These are phyloP conservation scores for Microdochium bolleyi DNA, from an alignment of 2,329 filamentous ascomycete genomes.

Conservation along the genomic window DNA sequence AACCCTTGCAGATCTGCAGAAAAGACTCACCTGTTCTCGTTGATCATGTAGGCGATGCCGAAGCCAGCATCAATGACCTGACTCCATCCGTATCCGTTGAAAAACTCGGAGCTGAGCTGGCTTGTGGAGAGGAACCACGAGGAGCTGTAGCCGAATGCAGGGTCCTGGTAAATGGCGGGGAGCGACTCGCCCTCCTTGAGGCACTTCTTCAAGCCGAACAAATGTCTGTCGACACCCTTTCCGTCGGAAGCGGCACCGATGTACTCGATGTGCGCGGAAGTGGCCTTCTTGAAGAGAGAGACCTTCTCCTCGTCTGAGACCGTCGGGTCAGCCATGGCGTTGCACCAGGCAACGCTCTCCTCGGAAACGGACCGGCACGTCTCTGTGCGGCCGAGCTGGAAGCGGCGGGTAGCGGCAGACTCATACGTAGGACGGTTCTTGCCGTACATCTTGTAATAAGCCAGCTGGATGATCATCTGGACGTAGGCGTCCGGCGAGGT, in stretches of 20 bases:
- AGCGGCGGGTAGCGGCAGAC: constrained; percentile 87
- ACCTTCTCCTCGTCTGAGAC: constrained; percentile 57
- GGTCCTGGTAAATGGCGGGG: constrained; percentile 79
- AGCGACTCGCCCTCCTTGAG: constrained; percentile 72
- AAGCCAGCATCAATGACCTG: constrained; percentile 95
- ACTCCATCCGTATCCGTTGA: constrained; percentile 98
- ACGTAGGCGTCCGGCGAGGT: constrained; percentile 96
- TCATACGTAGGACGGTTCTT: constrained; percentile 97
- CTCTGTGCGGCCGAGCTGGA: constrained; percentile 93
- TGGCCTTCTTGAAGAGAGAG: constrained; percentile 72
- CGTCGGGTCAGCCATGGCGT: constrained; percentile 67
- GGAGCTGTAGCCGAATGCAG: constrained; percentile 72
- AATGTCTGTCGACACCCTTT: constrained; percentile 88
- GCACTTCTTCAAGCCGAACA: constrained; percentile 95
- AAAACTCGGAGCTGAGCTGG: constrained; percentile 92
- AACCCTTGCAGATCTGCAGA: not conserved
- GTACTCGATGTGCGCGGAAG: constrained; percentile 80
- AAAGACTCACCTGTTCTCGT: constrained; percentile 76
- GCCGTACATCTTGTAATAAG: constrained; percentile 98
- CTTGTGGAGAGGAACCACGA: constrained; percentile 87
- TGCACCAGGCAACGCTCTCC: constrained; percentile 84
- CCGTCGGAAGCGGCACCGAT: constrained; percentile 84
- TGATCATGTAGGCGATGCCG: constrained; percentile 99
- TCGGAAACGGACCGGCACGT: constrained; percentile 90
- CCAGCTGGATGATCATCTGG: constrained; percentile 97